phyloP scores from a whole-genome alignment of 202 grass and related monocot species.

The Carex sylvatica region DNA sequence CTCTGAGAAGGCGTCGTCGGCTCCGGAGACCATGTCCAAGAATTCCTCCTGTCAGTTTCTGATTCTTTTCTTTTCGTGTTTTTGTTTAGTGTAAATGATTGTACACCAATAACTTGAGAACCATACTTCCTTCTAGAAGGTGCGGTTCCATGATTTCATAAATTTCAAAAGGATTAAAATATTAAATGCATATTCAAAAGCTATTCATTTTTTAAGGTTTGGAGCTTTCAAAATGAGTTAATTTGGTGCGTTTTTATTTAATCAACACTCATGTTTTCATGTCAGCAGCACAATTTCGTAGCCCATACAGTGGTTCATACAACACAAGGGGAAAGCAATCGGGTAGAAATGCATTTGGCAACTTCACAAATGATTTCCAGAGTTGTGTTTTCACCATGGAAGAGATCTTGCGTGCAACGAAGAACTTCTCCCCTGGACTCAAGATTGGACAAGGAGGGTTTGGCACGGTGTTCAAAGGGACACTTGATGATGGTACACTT shows the following conservation, averaged over 20 bases:
- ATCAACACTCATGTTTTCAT: background rate
- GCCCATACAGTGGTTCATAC: background rate
- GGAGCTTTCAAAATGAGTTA: background rate
- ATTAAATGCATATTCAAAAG: background rate
- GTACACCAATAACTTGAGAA: background rate
- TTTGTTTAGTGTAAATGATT: background rate
- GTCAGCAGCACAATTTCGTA: conserved; percentile 21
- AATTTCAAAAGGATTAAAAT: background rate
- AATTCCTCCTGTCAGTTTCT: conserved; percentile 24
- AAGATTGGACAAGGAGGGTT: conserved; percentile 94
- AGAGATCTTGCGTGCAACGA: conserved; percentile 64
- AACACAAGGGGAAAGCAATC: conserved; percentile 7
- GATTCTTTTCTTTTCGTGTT: background rate
- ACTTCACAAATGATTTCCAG: conserved; percentile 27
- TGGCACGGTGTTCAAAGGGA: conserved; percentile 64
- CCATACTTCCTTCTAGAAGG: background rate
- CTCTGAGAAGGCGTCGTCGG: background rate
- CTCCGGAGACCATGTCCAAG: background rate
- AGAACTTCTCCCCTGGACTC: conserved; percentile 61
- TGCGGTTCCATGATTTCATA: background rate
- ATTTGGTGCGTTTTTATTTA: background rate
- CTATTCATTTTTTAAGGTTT: background rate
- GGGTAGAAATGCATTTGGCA: conserved; percentile 15
- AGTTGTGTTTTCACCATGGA: conserved; percentile 61
- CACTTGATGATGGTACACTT: conserved; percentile 54